phyloP scores from a whole-genome alignment of 2,329 filamentous ascomycete species.

The Hortaea sp. region DNA sequence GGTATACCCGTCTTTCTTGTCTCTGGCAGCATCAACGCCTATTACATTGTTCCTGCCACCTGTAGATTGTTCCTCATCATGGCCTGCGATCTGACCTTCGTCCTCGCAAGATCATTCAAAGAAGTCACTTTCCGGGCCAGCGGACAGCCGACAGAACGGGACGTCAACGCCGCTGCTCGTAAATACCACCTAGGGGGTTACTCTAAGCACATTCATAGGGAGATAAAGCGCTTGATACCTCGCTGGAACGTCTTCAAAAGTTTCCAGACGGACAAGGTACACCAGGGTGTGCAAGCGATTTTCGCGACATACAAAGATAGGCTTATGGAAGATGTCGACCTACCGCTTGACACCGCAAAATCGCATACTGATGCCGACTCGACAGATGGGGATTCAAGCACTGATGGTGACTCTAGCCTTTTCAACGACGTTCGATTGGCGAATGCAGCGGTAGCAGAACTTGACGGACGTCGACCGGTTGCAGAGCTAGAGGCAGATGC shows the following conservation, averaged over 20 bases:
- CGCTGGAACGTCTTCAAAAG: slow-evolving; percentile 9
- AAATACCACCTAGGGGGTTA: slow-evolving; percentile 12
- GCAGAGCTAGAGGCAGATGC: background rate
- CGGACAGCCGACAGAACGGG: slow-evolving; percentile 11
- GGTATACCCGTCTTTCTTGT: slow-evolving; percentile 20
- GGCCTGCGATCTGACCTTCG: slow-evolving; percentile 25
- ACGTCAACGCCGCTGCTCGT: slow-evolving; percentile 12
- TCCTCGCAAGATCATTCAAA: slow-evolving; percentile 22
- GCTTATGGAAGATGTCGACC: slow-evolving; percentile 11
- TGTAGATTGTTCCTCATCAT: slow-evolving; percentile 25
- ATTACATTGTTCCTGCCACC: slow-evolving; percentile 22
- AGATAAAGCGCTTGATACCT: slow-evolving; percentile 12
- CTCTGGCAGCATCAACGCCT: slow-evolving; percentile 14
- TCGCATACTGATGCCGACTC: background rate
- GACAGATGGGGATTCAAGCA: slow-evolving; percentile 2
- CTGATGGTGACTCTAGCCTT: slow-evolving; percentile 2
- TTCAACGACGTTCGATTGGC: slow-evolving; percentile 3
- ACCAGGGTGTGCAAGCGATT: slow-evolving; percentile 9
- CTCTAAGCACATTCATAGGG: slow-evolving; percentile 11
- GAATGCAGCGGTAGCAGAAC: slow-evolving; percentile 2
- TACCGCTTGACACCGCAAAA: slow-evolving; percentile 3
- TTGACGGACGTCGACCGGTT: background rate
- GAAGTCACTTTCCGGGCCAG: slow-evolving; percentile 10
- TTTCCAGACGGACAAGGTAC: slow-evolving; percentile 11
- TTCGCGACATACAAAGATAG: slow-evolving; percentile 13